These are phyloP conservation scores for Candida maltosa DNA, from an alignment of 805 yeast genomes.

Conservation along the genomic window DNA sequence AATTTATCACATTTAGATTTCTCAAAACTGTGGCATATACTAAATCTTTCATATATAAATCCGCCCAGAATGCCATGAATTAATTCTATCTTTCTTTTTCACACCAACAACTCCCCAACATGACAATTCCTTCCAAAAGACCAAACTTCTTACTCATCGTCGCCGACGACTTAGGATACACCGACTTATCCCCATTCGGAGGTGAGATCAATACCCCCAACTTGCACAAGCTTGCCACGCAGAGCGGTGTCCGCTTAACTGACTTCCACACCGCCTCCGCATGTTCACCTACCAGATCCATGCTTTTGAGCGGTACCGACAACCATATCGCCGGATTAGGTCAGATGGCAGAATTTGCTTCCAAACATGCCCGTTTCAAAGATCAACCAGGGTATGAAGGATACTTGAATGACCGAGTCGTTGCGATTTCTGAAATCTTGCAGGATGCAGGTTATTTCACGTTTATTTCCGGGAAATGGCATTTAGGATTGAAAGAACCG, in stretches of 20 bases:
- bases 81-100: too few species aligned
- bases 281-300: conserved; percentile 63
- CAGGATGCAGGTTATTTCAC: conserved; percentile 50
- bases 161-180: conserved; percentile 62
- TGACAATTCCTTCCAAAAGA: conserved; percentile 11
- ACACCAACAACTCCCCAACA: too few species aligned
- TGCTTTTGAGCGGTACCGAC: conserved; percentile 59
- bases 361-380: conserved; percentile 29
- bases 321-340: conserved; percentile 61
- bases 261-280: conserved; percentile 65
- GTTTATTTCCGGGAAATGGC: conserved; percentile 60
- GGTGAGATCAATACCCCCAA: conserved; percentile 59
- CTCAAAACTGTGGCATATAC: too few species aligned
- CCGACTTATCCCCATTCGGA: conserved; percentile 53
- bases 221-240: conserved; percentile 37
- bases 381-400: conserved; percentile 58
- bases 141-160: conserved; percentile 56
- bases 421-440: conserved; percentile 50
- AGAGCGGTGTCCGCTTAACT: conserved; percentile 46
- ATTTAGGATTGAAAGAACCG: conserved; percentile 47
- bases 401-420: conserved; percentile 47
- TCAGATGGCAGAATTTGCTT: conserved; percentile 50
- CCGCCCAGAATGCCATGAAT: too few species aligned
- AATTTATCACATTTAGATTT: too few species aligned
- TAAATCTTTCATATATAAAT: too few species aligned